Evolutionary conservation across 345 rosid genomes (phyloP).

Genomic region (Eucalyptus coolabah): DNA sequence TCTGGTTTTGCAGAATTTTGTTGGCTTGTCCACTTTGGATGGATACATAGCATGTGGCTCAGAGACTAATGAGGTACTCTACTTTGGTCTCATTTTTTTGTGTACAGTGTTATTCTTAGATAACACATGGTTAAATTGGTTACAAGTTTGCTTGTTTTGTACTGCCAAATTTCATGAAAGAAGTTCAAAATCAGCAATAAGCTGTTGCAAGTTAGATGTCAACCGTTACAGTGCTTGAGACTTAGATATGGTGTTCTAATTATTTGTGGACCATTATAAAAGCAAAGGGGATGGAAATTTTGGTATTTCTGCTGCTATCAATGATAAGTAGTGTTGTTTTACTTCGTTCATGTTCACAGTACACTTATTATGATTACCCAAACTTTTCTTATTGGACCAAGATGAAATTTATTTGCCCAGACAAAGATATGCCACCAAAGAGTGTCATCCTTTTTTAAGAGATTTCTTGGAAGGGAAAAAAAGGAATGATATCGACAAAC

Average conservation of each 20-base stretch:
- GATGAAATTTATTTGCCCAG: neutral
- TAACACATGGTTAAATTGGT: neutral
- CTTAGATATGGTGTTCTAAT: neutral
- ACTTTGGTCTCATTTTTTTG: neutral
- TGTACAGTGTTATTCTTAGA: neutral
- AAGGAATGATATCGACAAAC: neutral
- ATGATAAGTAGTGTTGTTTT: neutral
- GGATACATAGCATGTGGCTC: conserved; percentile 95
- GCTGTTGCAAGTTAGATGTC: neutral
- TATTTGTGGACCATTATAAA: neutral
- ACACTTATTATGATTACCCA: neutral
- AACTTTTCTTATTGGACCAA: neutral
- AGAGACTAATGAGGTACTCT: conserved; percentile 86
- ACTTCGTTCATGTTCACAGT: neutral
- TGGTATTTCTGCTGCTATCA: neutral
- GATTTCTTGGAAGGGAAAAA: neutral
- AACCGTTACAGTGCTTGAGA: neutral
- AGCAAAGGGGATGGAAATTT: neutral
- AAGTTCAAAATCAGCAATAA: neutral
- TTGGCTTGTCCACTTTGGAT: conserved; percentile 69
- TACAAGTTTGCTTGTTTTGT: neutral
- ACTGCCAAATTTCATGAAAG: neutral
- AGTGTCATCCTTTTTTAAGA: neutral
- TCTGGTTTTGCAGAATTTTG: conserved; percentile 62
- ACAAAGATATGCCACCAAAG: neutral